These are phyloP conservation scores for Beta lomatogona DNA, from an alignment of 179 eudicot species.

Conservation along the genomic window DNA sequence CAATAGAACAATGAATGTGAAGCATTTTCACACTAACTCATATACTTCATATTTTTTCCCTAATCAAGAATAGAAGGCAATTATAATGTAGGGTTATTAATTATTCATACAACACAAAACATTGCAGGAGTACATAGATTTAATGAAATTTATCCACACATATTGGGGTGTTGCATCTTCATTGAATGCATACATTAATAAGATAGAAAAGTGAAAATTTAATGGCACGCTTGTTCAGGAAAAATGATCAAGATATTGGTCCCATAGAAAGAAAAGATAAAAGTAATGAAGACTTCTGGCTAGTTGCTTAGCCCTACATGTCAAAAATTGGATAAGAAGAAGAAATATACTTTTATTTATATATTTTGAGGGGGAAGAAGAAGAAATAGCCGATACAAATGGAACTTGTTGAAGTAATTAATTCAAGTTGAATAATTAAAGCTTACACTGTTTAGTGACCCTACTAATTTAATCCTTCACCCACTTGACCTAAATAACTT, in stretches of 20 bases:
- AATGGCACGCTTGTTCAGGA: not conserved
- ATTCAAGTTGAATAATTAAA: not conserved
- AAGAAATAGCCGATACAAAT: not conserved
- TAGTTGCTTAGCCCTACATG: not conserved
- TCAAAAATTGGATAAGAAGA: not conserved
- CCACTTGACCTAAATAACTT: conserved; percentile 3
- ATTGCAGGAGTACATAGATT: too few relatives aligned
- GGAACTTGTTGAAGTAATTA: not conserved
- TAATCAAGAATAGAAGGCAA: too few relatives aligned
- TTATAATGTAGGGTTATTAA: too few relatives aligned
- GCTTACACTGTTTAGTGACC: conserved; percentile 3
- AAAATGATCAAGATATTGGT: not conserved
- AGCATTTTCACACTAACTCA: too few relatives aligned
- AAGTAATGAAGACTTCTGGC: not conserved
- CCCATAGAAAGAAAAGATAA: not conserved
- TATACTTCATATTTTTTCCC: too few relatives aligned
- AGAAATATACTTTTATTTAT: not conserved
- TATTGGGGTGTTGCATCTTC: not conserved
- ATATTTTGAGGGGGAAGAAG: not conserved
- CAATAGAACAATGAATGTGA: too few relatives aligned
- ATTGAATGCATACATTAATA: not conserved
- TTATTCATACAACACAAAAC: too few relatives aligned
- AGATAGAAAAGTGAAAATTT: not conserved
- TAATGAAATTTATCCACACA: not conserved
- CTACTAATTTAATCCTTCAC: conserved; percentile 6